phyloP scores from a whole-genome alignment of 2,329 filamentous ascomycete genomes.

The Beauveria caledonica region DNA sequence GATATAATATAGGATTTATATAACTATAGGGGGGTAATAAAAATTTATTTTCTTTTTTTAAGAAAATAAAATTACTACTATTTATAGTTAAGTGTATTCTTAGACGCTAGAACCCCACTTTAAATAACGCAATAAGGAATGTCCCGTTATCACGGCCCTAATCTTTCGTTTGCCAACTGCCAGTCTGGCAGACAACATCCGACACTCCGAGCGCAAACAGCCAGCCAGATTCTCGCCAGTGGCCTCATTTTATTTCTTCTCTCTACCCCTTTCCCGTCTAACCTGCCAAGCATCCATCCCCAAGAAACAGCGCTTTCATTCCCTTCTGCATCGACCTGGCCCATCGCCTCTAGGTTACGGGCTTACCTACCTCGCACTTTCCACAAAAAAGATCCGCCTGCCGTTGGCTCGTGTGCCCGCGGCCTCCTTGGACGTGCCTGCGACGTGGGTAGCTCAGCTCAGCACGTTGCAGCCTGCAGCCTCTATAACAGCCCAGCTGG shows the following conservation, averaged over 20 bases:
- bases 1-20: too few species aligned
- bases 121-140: too few species aligned
- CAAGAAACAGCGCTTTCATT: not conserved
- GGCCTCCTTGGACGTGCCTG: not conserved
- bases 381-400: conserved; percentile 1
- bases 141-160: too few species aligned
- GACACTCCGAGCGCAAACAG: not conserved
- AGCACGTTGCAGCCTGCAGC: not conserved
- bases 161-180: not conserved
- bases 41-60: too few species aligned
- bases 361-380: not conserved
- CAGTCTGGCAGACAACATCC: not conserved
- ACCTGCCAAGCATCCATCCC: not conserved
- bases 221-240: not conserved
- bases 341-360: not conserved
- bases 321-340: not conserved
- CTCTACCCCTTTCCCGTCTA: not conserved
- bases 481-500: not conserved
- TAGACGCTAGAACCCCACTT: too few species aligned
- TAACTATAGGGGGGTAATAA: too few species aligned
- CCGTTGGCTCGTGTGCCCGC: conserved; percentile 2
- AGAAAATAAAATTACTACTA: too few species aligned
- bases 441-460: not conserved
- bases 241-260: not conserved
- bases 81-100: too few species aligned